phyloP scores from a whole-genome alignment of 306 rosid species.

The Cicer pinnatifidum region DNA sequence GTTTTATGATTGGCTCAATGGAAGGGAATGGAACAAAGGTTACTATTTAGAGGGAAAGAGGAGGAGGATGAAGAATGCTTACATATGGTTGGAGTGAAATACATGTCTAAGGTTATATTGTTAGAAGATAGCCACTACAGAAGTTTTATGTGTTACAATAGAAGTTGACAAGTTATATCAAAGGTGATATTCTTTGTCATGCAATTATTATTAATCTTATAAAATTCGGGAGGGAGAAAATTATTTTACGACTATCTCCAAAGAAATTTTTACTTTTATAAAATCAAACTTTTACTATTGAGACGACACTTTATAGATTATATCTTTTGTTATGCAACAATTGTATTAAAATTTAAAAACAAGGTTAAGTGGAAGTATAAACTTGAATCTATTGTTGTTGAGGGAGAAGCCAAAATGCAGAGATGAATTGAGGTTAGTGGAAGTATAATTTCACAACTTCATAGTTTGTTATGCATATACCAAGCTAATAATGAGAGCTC shows the following conservation, averaged over 20 bases:
- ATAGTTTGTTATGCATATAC: background rate
- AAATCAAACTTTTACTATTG: too few relatives aligned
- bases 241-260: too few relatives aligned
- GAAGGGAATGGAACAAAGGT: constrained; percentile 70
- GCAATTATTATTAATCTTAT: background rate
- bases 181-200: constrained; percentile 49
- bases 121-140: constrained; percentile 52
- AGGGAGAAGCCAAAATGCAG: constrained; percentile 67
- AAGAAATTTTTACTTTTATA: too few relatives aligned
- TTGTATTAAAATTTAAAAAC: background rate
- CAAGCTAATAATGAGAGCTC: background rate
- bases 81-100: constrained; percentile 72
- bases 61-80: constrained; percentile 69
- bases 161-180: constrained; percentile 67
- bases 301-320: too few relatives aligned
- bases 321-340: too few relatives aligned
- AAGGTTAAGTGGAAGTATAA: constrained; percentile 2
- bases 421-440: constrained; percentile 64
- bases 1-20: constrained; percentile 34
- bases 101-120: constrained; percentile 67
- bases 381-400: constrained; percentile 54
- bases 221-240: too few relatives aligned
- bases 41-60: constrained; percentile 70
- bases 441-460: too few relatives aligned
- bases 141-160: constrained; percentile 50